These are phyloP conservation scores for Litsea cubeba DNA, from an alignment of 164 flowering plant genomes.

Conservation along the genomic window DNA sequence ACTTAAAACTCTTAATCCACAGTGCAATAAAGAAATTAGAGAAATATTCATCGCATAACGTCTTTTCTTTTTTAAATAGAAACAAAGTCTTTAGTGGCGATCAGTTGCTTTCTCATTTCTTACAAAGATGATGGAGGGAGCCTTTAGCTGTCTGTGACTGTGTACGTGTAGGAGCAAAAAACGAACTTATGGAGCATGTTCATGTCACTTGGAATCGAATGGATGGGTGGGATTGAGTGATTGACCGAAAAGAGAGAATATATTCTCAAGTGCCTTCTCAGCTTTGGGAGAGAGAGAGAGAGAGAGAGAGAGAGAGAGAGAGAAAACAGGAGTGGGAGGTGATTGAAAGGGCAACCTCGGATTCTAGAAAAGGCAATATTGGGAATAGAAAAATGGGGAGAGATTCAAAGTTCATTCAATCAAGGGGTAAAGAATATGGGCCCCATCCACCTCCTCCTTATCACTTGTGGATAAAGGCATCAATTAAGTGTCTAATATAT, in stretches of 20 bases:
- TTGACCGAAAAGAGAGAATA: conserved; percentile 3
- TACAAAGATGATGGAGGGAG: too few species aligned
- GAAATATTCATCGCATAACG: too few species aligned
- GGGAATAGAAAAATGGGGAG: not conserved
- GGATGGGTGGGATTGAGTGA: not conserved
- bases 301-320: not conserved
- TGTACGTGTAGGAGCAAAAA: too few species aligned
- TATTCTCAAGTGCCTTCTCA: too few species aligned
- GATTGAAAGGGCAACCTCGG: conserved; percentile 20
- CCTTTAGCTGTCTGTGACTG: too few species aligned
- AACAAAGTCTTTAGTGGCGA: too few species aligned
- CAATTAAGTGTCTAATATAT: not conserved
- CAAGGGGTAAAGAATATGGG: not conserved
- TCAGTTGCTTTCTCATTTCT: too few species aligned
- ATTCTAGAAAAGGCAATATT: conserved; percentile 21
- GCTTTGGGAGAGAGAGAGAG: too few species aligned
- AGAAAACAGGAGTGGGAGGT: not conserved
- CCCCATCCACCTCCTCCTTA: not conserved
- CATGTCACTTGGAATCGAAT: not conserved
- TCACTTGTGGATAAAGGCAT: not conserved
- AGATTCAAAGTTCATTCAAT: not conserved
- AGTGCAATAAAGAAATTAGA: too few species aligned
- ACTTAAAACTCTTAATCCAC: too few species aligned
- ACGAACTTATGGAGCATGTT: too few species aligned
- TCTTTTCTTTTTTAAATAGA: too few species aligned